A percentile compares a stretch with the other conserved stretches of the same genome.
phyloP scores from a whole-genome alignment of 208 protist species.

The Acanthamoeba healyi region DNA sequence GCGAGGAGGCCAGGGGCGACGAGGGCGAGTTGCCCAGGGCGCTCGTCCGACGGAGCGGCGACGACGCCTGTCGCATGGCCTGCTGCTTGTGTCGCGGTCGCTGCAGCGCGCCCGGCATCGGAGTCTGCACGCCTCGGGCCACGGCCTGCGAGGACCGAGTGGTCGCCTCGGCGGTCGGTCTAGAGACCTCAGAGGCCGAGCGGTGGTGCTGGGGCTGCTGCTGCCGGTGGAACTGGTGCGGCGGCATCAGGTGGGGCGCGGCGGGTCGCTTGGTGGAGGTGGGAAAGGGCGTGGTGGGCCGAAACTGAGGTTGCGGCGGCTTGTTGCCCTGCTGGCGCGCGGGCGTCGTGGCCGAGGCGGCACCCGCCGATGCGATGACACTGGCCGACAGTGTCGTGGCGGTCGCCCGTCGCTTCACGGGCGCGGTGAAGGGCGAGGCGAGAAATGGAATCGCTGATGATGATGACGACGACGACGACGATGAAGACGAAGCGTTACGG shows the following conservation, averaged over 20 bases:
- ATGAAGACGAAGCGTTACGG: neutral
- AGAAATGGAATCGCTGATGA: neutral
- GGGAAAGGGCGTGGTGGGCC: constrained; percentile 9
- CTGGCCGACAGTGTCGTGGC: too few species aligned
- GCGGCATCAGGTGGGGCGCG: neutral
- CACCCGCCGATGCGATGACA: neutral
- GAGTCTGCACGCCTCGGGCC: neutral
- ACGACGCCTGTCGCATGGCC: neutral
- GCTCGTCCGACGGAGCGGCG: neutral
- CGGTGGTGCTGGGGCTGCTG: constrained; percentile 10
- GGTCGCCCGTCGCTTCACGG: neutral
- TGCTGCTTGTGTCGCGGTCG: neutral
- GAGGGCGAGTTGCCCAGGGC: neutral
- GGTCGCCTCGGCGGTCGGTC: neutral
- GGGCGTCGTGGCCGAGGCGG: neutral
- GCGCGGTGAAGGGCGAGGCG: neutral
- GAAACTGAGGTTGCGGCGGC: neutral
- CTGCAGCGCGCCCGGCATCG: neutral
- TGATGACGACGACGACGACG: neutral
- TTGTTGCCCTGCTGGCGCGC: neutral
- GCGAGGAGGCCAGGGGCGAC: neutral
- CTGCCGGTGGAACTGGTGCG: neutral
- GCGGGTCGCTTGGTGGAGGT: neutral
- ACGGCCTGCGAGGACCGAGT: neutral
- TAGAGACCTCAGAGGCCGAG: neutral